Percentiles rank a stretch among this genome's conserved stretches.
phyloP scores from a whole-genome alignment of 148 eudicot species.

The Salicornia ramosissima region DNA sequence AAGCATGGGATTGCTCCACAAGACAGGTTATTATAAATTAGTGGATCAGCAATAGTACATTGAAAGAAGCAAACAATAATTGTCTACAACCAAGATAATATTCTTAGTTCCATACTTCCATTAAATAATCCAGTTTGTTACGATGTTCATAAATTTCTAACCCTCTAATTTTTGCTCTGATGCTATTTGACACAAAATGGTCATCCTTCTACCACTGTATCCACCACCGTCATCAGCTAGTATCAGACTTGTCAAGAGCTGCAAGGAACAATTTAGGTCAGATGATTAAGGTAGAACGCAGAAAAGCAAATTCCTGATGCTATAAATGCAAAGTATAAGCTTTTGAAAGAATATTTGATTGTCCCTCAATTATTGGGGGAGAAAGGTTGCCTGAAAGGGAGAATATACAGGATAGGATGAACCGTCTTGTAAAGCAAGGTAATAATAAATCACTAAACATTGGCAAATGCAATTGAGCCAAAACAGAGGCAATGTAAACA shows the following conservation, averaged over 20 bases:
- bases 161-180: background rate
- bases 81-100: background rate
- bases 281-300: background rate
- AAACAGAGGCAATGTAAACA: background rate
- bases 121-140: background rate
- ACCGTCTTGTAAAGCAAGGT: background rate
- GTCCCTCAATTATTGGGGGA: too few relatives aligned
- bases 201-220: background rate
- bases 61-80: background rate
- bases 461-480: background rate
- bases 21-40: background rate
- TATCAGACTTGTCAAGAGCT: constrained; percentile 64
- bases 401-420: background rate
- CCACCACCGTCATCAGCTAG: constrained; percentile 31
- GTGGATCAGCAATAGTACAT: background rate
- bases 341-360: too few relatives aligned
- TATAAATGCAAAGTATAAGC: too few relatives aligned
- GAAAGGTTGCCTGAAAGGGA: too few relatives aligned
- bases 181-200: background rate
- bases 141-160: background rate
- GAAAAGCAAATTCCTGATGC: background rate
- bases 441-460: background rate
- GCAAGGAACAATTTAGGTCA: constrained; percentile 17
- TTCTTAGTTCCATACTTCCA: background rate
- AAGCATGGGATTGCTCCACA: constrained; percentile 12